Evolutionary conservation across 2,329 filamentous ascomycete genomes (phyloP).

Genomic region (Fusarium sp.): DNA sequence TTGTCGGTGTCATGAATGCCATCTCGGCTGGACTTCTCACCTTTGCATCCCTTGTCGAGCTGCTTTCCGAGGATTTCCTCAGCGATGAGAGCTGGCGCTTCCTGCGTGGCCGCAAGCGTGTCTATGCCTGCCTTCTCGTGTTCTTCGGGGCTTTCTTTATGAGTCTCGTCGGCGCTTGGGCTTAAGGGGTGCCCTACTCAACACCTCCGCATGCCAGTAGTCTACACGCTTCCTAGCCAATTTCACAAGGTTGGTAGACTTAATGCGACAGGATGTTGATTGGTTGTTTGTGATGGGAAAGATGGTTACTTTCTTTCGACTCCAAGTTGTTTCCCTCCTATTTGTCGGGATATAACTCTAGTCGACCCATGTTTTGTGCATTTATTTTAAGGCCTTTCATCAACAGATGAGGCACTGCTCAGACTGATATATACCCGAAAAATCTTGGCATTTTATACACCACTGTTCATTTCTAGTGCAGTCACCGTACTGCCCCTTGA

Average conservation of each 20-base stretch:
- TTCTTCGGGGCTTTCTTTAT: conserved; percentile 70
- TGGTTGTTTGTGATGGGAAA: background rate
- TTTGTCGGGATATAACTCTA: background rate
- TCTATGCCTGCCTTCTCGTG: conserved; percentile 67
- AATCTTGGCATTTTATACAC: background rate
- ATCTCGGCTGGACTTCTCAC: conserved; percentile 78
- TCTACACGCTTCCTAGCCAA: background rate
- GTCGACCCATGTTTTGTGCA: background rate
- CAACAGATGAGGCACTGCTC: background rate
- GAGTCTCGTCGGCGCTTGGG: conserved; percentile 74
- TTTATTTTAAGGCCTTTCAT: background rate
- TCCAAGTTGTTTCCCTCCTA: background rate
- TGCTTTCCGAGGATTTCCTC: conserved; percentile 78
- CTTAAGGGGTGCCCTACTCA: conserved; percentile 49
- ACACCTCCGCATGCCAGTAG: background rate
- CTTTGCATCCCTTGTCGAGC: conserved; percentile 78
- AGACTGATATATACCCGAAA: background rate
- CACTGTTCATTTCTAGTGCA: conserved; percentile 1
- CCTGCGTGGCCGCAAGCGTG: conserved; percentile 63
- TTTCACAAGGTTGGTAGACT: background rate
- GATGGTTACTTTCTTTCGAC: background rate
- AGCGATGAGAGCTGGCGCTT: conserved; percentile 72
- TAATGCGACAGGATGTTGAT: background rate
- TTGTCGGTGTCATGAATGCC: conserved; percentile 81
- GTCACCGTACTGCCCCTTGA: background rate